A percentile compares a stretch with the other conserved stretches of the same genome.
Conservation (phyloP, 2,329 filamentous ascomycete species). For the Domatiomyces catenatus region DNA sequence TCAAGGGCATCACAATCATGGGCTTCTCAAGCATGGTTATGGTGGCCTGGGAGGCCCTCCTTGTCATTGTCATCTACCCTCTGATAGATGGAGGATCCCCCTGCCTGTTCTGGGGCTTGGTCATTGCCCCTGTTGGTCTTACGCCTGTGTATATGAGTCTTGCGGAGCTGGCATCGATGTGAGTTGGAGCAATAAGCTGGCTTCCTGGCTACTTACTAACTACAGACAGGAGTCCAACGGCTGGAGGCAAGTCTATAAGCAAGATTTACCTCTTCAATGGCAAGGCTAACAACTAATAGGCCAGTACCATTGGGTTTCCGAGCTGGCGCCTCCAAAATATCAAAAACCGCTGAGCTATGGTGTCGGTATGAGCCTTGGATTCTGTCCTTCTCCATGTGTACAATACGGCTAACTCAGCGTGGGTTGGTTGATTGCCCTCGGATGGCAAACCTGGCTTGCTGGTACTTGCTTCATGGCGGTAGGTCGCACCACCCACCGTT, state of each 20-base stretch:
- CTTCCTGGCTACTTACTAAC: no score
- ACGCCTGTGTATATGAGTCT: constrained; percentile 21
- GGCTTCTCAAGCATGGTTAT: constrained; percentile 29
- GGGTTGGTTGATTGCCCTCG: constrained; percentile 36
- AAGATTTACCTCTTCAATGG: no score
- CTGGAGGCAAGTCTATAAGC: constrained; percentile 18
- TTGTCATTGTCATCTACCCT: constrained; percentile 9
- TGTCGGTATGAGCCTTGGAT: constrained; percentile 23
- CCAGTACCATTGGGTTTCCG: constrained; percentile 37
- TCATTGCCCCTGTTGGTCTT: constrained; percentile 32
- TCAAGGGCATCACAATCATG: constrained; percentile 28
- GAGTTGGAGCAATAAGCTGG: no score
- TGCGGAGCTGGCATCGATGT: constrained; percentile 36
- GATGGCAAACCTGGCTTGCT: constrained; percentile 36
- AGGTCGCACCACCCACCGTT: no score
- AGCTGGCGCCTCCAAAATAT: constrained; percentile 33
- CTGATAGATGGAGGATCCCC: constrained; percentile 35
- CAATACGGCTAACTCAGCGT: constrained; percentile 3
- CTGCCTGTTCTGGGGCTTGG: constrained; percentile 38
- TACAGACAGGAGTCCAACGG: constrained; percentile 19
- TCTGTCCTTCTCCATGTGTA: constrained; percentile 18
- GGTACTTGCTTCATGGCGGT: constrained; percentile 31
- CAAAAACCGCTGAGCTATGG: constrained; percentile 42
- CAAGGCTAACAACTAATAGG: constrained; percentile 21
- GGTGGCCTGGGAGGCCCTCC: constrained; percentile 26